Evolutionary conservation across 371 early-diverging fungal species (phyloP), one percentile per base, ranked within the genome.

Genomic region (Mortierella sp.): DNA sequence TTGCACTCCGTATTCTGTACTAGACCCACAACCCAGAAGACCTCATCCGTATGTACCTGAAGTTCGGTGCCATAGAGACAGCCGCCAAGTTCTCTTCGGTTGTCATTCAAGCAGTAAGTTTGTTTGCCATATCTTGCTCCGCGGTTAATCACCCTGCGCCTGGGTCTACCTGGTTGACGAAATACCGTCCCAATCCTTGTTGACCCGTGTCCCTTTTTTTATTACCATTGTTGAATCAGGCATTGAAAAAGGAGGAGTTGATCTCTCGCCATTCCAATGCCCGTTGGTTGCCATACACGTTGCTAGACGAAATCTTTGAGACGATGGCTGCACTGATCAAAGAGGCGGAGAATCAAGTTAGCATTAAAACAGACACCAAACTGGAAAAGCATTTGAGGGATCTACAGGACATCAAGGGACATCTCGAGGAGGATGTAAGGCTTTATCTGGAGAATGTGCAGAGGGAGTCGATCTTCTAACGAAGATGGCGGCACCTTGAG

Each of bases 21-120:
- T 64, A 75, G 75, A 56, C 34, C 8, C 75, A 68, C 19, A 64
- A 60, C 21, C 75, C 75, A 2, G 75, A 75, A 26, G 75, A 75
- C 42, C 27, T 75, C 50, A 75, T 75, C 31, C 75, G 75, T 7
- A 11, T 75, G n/a, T 75, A 75, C 31, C 34, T 75, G 41, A 67
- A 60, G 37, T 50, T 52, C 30, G 64, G 68, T 5, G 51, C 60
- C 1, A n/a, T 75, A 44, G 52, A 63, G 11, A 47, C 50, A n/a
- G 75, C 75, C 1, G 69, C 75, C 5, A 55, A 26, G 26, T 75
- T 75, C 42, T 63, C 75, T 1, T 68, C 67, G 3, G 59, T 39
- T 5, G 64, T 56, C 8, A 75, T 75, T 32, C 52, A 64, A 26
- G 23, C 19, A 11, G 72, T 72, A 65, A 51, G 54, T 37, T 14